Conservation (phyloP, 768 basidiomycete genomes). For the Cubamyces sp. region DNA sequence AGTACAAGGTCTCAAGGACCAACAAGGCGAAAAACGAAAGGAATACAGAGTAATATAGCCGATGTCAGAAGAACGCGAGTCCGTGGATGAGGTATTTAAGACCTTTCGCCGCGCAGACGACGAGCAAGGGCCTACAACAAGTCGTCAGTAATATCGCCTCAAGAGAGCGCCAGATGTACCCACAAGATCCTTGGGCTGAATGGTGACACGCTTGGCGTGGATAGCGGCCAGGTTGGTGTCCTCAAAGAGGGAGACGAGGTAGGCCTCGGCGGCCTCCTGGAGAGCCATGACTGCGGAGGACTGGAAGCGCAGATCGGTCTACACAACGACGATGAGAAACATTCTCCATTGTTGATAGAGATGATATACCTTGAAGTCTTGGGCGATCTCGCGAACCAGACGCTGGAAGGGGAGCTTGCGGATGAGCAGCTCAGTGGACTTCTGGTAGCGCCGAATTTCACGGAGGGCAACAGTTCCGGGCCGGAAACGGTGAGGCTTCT, state of each 20-base stretch:
- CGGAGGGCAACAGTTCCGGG: conserved; percentile 98
- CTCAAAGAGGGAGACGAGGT: conserved; percentile 79
- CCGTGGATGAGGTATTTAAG: conserved; percentile 40
- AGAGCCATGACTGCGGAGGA: conserved; percentile 89
- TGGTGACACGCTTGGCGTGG: conserved; percentile 84
- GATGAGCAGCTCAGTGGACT: conserved; percentile 98
- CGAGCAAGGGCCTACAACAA: conserved; percentile 61
- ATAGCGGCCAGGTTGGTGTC: conserved; percentile 87
- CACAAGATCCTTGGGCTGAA: conserved; percentile 86
- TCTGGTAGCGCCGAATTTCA: conserved; percentile 98
- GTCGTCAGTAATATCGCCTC: neutral
- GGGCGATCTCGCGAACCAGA: conserved; percentile 92
- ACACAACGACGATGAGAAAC: conserved; percentile 8
- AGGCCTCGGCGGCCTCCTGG: conserved; percentile 86
- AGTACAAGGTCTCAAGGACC: conserved; percentile 22
- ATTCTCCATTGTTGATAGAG: conserved; percentile 90
- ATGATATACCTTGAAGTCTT: conserved; percentile 79
- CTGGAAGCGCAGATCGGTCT: conserved; percentile 89
- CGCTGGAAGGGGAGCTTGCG: conserved; percentile 99
- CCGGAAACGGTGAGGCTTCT: conserved; percentile 99
- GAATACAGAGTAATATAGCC: conserved; percentile 21
- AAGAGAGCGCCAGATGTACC: conserved; percentile 28
- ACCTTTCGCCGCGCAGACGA: conserved; percentile 79
- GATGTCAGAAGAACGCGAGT: neutral
- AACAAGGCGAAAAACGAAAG: conserved; percentile 14